Base-by-base conservation (phyloP, 1,139 yeast species). In the Kodamaea sp. region DNA sequence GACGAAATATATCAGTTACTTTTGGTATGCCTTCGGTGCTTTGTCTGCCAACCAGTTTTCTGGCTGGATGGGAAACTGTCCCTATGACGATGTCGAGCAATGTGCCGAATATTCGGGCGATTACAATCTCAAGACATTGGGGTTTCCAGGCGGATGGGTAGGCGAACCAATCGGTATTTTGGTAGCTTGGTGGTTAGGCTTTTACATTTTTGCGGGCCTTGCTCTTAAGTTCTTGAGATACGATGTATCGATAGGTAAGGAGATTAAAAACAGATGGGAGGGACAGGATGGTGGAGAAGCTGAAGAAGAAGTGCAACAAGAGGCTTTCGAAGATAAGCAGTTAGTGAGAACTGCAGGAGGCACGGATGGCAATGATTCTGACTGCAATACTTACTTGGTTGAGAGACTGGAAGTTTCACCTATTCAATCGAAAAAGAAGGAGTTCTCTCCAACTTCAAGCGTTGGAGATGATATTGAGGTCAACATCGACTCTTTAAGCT, bases 11-110 rank as follows among this genome's bases (percentile, higher is more conserved):
- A 59, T 80, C 34, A 80, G 90, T 0, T 83, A 78, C 50, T 74
- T 83, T 38, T 87, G 92, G 85, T 86, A 83, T 49, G 81, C 80
- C 0, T 83, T 83, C 58, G 94, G 94, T 1, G 82, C 84, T 0
- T 55, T 82, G 37, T 48, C 73, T 13, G 73, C 88, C 0, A 83
- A 82, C 50, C 85, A 85, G 46, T 86, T 76, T 52, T 64, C 82
- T 1, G 73, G 68, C 29, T 82, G 73, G 63, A 43, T 52, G 38
- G 88, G 88, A 7, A 76, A 69, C 33, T 84, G 92, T 55, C 68
- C 70, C 6, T 62, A 63, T 23, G 65, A 63, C 15, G 53, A 53
- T 2, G 55, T 51, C 24, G 36, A 41, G 1, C 39, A 49, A 24
- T 62, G 76, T 39, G 46, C 50, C 0, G 73, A 76, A 40, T 59